Base-by-base conservation (phyloP, 805 yeast species). In the Zygosaccharomyces lentus region DNA sequence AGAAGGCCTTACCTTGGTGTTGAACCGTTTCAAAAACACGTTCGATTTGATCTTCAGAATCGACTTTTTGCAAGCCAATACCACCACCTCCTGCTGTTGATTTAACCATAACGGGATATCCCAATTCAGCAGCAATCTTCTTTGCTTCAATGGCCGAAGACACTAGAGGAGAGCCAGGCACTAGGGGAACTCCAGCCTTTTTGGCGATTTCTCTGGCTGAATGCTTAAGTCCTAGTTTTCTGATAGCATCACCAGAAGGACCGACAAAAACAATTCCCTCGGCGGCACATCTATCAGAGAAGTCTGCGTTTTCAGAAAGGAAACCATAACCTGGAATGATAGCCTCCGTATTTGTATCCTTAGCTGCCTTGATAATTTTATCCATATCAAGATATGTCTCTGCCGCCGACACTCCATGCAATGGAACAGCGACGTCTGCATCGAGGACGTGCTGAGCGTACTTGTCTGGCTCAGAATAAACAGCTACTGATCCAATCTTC, bases 41-140 rank as follows among this genome's bases (percentile, higher is more conserved):
- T 68, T 81, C 87, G 52, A 93, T 81, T 49, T 93, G 97, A 15
- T 66, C 80, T 55, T 78, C 86, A 29, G 81, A 75, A 59, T 90
- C 96, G 48, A 90, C 97, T 63, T 89, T 86, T 67, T 91, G 97
- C 56, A 91, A 72, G 53, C 99, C 99, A 61, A 91, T 91, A 69
- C 99, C 99, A 68, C 99, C 99, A 61, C 99, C 99, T 64, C 99
- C 99, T 21, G 98, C 98, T 50, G 99, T 93, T 21, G 96, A 85
- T 68, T 91, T 91, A 41, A 93, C 87, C 98, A 91, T 91, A 27
- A 91, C 80, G 24, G 98, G 98, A 58, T 87, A 93, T 47, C 77
- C 85, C 41, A 91, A 72, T 57, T 77, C 70, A 13, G 78, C 81
- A 12, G 96, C 98, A 51, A 83, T 77, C 49, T 70, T 74, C 47